Conservation (phyloP, 768 basidiomycete species). For the Mycena crocata region DNA sequence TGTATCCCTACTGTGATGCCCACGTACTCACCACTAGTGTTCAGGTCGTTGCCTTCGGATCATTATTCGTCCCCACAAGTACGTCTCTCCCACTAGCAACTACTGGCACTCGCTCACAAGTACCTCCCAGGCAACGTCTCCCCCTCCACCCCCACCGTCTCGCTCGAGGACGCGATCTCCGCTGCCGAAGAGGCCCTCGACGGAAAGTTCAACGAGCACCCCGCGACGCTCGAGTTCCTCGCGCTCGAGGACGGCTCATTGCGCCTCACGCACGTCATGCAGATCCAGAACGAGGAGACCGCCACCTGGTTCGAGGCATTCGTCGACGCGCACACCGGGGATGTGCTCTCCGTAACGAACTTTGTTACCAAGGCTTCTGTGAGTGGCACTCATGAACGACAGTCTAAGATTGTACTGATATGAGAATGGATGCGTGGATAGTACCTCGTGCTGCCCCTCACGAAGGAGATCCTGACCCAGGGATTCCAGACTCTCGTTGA, state of each 20-base stretch:
- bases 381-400: conserved; percentile 57
- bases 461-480: conserved; percentile 57
- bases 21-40: neutral
- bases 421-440: conserved; percentile 22
- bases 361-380: conserved; percentile 62
- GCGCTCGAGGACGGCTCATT: conserved; percentile 34
- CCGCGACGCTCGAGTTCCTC: conserved; percentile 36
- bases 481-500: conserved; percentile 58
- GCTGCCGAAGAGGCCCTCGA: conserved; percentile 50
- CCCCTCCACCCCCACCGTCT: conserved; percentile 50
- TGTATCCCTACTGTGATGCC: no score
- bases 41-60: conserved; percentile 46
- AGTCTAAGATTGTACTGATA: neutral
- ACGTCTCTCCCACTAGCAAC: no score
- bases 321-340: conserved; percentile 62
- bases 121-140: no score
- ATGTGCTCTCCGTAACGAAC: no score
- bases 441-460: conserved; percentile 60
- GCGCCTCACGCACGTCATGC: neutral
- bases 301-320: conserved; percentile 68
- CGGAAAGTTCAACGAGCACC: conserved; percentile 53
- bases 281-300: conserved; percentile 9
- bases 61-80: conserved; percentile 46
- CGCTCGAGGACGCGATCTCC: conserved; percentile 48
- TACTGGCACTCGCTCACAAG: no score